Evolutionary conservation across 2,329 filamentous ascomycete genomes (phyloP).

Genomic region (Ploettnerulaceae sp.): DNA sequence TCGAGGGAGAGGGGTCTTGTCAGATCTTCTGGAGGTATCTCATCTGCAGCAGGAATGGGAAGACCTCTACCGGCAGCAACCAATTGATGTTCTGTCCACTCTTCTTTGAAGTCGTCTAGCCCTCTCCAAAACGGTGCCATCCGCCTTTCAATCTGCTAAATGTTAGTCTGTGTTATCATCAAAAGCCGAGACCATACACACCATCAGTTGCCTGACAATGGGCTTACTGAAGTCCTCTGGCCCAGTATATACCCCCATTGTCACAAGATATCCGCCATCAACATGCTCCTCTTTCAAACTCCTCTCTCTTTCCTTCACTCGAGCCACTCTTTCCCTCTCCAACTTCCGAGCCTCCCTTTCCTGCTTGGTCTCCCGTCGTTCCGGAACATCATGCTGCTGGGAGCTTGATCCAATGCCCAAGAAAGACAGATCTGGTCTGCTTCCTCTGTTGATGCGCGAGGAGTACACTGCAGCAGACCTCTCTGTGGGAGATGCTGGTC

Average conservation of each 20-base stretch:
- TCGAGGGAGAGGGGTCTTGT: constrained; percentile 43
- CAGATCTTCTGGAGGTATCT: constrained; percentile 67
- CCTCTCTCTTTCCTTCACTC: constrained; percentile 79
- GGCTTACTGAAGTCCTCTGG: constrained; percentile 89
- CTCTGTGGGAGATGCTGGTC: constrained; percentile 25
- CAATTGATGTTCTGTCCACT: constrained; percentile 94
- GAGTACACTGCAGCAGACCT: constrained; percentile 23
- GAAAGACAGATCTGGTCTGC: constrained; percentile 32
- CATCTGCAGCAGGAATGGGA: constrained; percentile 77
- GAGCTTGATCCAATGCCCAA: constrained; percentile 29
- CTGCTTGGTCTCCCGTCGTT: constrained; percentile 79
- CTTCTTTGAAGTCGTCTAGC: constrained; percentile 79
- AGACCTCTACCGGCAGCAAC: constrained; percentile 82
- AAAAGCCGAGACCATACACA: constrained; percentile 39
- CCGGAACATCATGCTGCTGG: constrained; percentile 27
- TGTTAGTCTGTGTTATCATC: constrained; percentile 16
- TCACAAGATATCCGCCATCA: constrained; percentile 91
- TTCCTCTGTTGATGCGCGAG: constrained; percentile 27
- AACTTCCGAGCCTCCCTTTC: constrained; percentile 83
- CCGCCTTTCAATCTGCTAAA: constrained; percentile 75
- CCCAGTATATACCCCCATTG: constrained; percentile 87
- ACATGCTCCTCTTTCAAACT: constrained; percentile 90
- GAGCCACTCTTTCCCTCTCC: constrained; percentile 71
- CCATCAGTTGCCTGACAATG: constrained; percentile 84
- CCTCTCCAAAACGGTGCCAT: constrained; percentile 95